These are phyloP conservation scores for Gaeumannomyces tritici DNA, from an alignment of 2,329 filamentous ascomycete species.

Conservation along the genomic window DNA sequence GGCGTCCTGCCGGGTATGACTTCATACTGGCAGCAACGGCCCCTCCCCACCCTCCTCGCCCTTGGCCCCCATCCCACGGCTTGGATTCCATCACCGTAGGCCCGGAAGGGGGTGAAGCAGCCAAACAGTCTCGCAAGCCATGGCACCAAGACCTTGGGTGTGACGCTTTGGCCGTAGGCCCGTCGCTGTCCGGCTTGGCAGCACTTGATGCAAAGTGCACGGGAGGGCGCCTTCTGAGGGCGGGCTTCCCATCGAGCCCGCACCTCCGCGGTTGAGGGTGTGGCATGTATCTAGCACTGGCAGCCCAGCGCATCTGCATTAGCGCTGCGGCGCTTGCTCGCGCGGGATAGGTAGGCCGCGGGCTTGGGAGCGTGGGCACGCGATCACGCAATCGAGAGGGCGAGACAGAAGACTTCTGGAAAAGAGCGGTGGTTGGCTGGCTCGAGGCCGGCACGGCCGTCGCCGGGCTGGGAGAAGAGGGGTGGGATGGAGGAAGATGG, in stretches of 20 bases:
- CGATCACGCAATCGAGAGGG: not conserved
- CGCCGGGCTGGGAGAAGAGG: not conserved
- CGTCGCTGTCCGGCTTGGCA: not conserved
- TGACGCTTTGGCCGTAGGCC: not conserved
- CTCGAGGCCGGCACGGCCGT: not conserved
- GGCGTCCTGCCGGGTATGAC: not conserved
- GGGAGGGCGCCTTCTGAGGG: not conserved
- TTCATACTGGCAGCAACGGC: not conserved
- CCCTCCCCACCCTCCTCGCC: not conserved
- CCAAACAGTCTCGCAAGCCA: not conserved
- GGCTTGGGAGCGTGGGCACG: not conserved
- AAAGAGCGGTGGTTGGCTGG: not conserved
- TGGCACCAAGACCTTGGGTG: not conserved
- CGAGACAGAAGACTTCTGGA: not conserved
- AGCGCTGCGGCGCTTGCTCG: no score
- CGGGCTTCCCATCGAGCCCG: not conserved
- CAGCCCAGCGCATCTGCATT: not conserved
- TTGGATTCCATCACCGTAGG: not conserved
- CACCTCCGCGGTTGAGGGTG: not conserved
- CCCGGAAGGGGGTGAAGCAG: not conserved
- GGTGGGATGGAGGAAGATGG: not conserved
- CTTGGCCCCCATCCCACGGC: not conserved
- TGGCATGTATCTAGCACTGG: no score
- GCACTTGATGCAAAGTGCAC: not conserved
- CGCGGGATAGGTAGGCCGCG: not conserved